These are phyloP conservation scores for Anaeramoeba ignava DNA, from an alignment of 78 protist genomes.

Conservation along the genomic window DNA sequence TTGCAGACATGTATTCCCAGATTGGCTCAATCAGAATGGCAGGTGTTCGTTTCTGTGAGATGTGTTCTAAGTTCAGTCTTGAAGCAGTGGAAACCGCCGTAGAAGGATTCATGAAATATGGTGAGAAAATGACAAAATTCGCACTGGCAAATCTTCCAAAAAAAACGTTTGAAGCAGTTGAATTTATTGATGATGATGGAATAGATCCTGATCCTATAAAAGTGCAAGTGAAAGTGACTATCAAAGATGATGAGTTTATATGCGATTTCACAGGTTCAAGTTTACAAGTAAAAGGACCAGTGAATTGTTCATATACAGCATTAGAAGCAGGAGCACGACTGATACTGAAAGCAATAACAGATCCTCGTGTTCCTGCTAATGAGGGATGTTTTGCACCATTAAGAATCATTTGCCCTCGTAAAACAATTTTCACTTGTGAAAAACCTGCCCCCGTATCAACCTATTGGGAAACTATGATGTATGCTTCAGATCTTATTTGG, in stretches of 20 bases:
- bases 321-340: not conserved
- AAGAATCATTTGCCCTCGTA: not conserved
- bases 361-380: not conserved
- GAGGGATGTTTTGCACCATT: not conserved
- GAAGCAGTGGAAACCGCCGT: not conserved
- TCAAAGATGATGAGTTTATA: not conserved
- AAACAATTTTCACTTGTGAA: not conserved
- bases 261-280: not conserved
- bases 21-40: not conserved
- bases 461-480: constrained; percentile 2
- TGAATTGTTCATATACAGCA: not conserved
- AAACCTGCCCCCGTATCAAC: constrained; percentile 1
- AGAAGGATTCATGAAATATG: not conserved
- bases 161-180: not conserved
- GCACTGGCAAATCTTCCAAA: not conserved
- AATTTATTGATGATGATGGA: not conserved
- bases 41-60: not conserved
- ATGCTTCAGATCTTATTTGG: not conserved
- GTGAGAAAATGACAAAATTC: not conserved
- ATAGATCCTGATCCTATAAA: not conserved
- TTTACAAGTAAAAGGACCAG: not conserved
- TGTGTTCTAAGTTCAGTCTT: not conserved
- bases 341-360: not conserved
- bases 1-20: not conserved
- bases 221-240: not conserved